Evolutionary conservation across 768 basidiomycete genomes (phyloP), one percentile per base, ranked within the genome.

Genomic region (Panaeolus cyanescens): DNA sequence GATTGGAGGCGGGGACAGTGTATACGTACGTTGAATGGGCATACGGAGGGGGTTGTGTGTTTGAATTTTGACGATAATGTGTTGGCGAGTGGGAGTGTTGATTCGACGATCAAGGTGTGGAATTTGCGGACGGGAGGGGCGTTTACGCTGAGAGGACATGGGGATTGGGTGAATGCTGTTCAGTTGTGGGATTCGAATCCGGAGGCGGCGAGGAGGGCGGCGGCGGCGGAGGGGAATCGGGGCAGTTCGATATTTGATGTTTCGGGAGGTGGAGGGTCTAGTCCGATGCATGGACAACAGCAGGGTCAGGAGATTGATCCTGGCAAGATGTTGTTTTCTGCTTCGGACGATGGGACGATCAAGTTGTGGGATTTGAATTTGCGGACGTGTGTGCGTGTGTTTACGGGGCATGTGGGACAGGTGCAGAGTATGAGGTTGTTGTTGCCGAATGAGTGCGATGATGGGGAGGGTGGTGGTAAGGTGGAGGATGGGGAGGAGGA

Each of bases 261-360:
- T 6, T 66, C 40, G 19, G 20, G 25, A 4, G 56, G 56, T 30
- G 30, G 30, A n/a, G 8, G 22, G 37, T 40, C 56, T 7, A 50
- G 45, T 50, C 56, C 56, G 20, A 42, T 40, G 10, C 37, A 42
- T 6, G 28, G 25, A 5, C 36, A 55, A 19, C 58, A 28, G 40
- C 32, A 58, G 37, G 28, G 59, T 56, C 28, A 63, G 28, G 79
- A 84, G 55, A 89, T 93, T 61, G 84, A 89, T 59, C 82, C 87
- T 15, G 93, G 95, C 56, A 96, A 97, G 77, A 95, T 98, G 91
- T 82, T 99, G 28, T 97, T 99, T 79, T 97, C 95, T 7, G 94
- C 94, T 3, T 95, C 94, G 7, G 97, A 99, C 71, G 97, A 99
- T 72, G 92, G 91, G 28, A 88, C 90, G 3, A 93, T 99, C 73